These are phyloP conservation scores for Kockovaella imperatae DNA, from an alignment of 768 basidiomycete species.

Conservation along the genomic window DNA sequence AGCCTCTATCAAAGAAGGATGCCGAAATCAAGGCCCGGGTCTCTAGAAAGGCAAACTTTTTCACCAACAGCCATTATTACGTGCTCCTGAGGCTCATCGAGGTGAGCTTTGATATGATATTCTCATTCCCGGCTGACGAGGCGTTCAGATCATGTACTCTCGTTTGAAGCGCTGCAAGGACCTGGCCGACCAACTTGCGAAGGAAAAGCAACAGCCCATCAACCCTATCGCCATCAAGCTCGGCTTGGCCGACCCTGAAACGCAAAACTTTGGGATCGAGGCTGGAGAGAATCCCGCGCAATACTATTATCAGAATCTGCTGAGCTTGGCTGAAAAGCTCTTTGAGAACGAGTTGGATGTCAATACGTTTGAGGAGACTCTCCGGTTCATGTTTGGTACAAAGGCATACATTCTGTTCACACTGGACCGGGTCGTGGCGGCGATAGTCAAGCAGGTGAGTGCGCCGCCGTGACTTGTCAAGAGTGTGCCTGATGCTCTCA, in stretches of 20 bases:
- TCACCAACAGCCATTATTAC: conserved; percentile 88
- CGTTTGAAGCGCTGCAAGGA: conserved; percentile 79
- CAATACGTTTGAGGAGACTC: conserved; percentile 85
- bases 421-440: conserved; percentile 80
- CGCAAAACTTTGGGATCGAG: conserved; percentile 35
- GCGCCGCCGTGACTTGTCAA: conserved; percentile 43
- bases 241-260: conserved; percentile 63
- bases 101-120: conserved; percentile 50
- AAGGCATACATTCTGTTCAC: conserved; percentile 90
- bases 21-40: conserved; percentile 12
- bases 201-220: conserved; percentile 46
- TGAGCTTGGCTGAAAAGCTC: conserved; percentile 84
- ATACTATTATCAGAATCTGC: conserved; percentile 77
- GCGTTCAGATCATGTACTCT: conserved; percentile 68
- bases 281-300: conserved; percentile 49
- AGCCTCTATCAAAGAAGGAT: conserved; percentile 8
- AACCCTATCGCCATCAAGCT: conserved; percentile 73
- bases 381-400: conserved; percentile 60
- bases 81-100: conserved; percentile 79
- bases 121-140: conserved; percentile 9
- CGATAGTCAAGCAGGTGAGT: conserved; percentile 82
- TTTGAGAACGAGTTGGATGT: conserved; percentile 92
- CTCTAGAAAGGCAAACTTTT: conserved; percentile 52
- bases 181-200: conserved; percentile 62
- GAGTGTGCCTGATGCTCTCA: conserved; percentile 42